Evolutionary conservation across 2,329 filamentous ascomycete genomes (phyloP).

Genomic region (Cladophialophora psammophila): DNA sequence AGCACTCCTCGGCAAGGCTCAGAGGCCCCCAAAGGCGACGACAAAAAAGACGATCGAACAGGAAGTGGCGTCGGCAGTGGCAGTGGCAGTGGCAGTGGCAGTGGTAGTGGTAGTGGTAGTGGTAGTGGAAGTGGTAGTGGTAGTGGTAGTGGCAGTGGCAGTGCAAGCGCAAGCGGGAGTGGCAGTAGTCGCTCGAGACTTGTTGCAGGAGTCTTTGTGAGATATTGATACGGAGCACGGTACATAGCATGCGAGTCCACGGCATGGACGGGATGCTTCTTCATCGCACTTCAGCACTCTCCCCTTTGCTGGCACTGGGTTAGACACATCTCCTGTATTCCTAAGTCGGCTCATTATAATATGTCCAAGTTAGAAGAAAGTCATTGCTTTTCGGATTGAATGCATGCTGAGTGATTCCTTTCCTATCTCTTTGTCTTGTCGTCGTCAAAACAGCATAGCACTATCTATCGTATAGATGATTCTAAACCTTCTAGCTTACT

Average conservation of each 20-base stretch:
- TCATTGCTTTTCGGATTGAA: background rate
- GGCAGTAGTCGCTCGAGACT: slow-evolving; percentile 25
- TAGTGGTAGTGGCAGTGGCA: background rate
- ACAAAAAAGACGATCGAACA: slow-evolving; percentile 15
- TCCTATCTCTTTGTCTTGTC: background rate
- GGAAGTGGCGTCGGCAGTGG: slow-evolving; percentile 9
- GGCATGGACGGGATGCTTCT: background rate
- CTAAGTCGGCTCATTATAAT: background rate
- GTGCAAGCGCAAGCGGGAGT: slow-evolving; percentile 6
- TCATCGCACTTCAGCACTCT: background rate
- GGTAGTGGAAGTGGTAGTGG: slow-evolving; percentile 7
- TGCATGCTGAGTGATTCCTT: background rate
- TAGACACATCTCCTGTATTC: background rate
- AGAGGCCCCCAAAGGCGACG: slow-evolving; percentile 18
- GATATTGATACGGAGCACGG: slow-evolving; percentile 25
- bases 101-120: background rate
- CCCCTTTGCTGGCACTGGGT: background rate
- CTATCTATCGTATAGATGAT: background rate
- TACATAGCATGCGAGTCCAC: background rate
- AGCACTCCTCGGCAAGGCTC: slow-evolving; percentile 21
- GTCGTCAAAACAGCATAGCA: background rate
- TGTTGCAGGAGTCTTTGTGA: slow-evolving; percentile 35
- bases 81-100: slow-evolving; percentile 4
- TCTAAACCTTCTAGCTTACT: background rate
- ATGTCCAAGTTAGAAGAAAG: background rate